Evolutionary conservation across 2,329 filamentous ascomycete genomes (phyloP).

Genomic region (Pseudohalonectria lignicola): DNA sequence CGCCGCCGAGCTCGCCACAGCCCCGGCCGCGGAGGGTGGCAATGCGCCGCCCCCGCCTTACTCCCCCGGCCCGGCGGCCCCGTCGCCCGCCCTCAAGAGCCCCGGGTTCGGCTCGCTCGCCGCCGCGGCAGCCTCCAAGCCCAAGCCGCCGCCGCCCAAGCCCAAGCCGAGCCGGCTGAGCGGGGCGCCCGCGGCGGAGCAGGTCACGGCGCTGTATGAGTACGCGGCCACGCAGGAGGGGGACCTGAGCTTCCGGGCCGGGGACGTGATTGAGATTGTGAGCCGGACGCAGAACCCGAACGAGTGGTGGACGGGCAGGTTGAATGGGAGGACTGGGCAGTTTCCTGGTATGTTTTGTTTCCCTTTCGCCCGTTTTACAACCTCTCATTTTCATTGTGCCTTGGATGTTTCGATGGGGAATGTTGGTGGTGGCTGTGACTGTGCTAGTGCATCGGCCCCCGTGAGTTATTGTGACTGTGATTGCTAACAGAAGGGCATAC

Average conservation of each 20-base stretch:
- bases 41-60: constrained; percentile 67
- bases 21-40: no score
- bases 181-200: constrained; percentile 56
- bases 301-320: constrained; percentile 89
- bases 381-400: neutral
- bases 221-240: constrained; percentile 93
- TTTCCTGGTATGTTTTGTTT: constrained; percentile 66
- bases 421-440: neutral
- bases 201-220: constrained; percentile 85
- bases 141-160: constrained; percentile 62
- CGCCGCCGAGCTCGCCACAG: no score
- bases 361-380: neutral
- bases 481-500: no score
- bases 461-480: neutral
- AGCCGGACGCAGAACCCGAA: constrained; percentile 79
- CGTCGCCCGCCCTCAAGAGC: constrained; percentile 16
- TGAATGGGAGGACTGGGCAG: constrained; percentile 73
- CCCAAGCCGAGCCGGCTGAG: constrained; percentile 71
- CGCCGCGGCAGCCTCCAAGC: constrained; percentile 39
- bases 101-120: constrained; percentile 23
- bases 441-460: neutral
- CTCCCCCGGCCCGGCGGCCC: constrained; percentile 26
- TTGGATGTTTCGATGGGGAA: neutral
- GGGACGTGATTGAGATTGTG: constrained; percentile 84
- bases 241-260: constrained; percentile 80